Percentiles rank a stretch among this genome's conserved stretches.
Conservation (phyloP, 768 basidiomycete species). For the Porpolomopsis calyptriformis region DNA sequence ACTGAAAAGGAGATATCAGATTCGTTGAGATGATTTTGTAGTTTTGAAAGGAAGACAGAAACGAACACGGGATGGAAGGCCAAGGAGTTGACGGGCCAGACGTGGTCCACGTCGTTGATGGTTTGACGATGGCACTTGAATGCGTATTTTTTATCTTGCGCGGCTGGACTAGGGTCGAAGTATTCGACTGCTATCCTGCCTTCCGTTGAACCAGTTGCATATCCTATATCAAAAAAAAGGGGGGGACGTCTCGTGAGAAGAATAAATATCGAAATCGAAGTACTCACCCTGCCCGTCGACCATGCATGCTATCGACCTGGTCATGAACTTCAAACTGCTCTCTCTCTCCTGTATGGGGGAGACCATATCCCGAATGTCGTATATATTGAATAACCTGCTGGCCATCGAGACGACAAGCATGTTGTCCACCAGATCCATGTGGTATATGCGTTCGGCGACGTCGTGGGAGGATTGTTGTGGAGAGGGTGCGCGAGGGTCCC, state of each 20-base stretch:
- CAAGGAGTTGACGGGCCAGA: conserved; percentile 92
- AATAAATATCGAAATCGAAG: conserved; percentile 1
- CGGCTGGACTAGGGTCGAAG: conserved; percentile 69
- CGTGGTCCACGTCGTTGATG: conserved; percentile 84
- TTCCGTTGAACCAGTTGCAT: conserved; percentile 88
- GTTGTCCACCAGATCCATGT: conserved; percentile 67
- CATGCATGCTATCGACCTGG: conserved; percentile 86
- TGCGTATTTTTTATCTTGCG: conserved; percentile 83
- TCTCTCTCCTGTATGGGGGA: conserved; percentile 72
- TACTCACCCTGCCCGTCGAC: conserved; percentile 73
- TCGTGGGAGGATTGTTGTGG: conserved; percentile 49
- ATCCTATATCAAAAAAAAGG: conserved; percentile 47
- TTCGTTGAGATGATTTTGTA: neutral
- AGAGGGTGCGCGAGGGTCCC: conserved; percentile 63
- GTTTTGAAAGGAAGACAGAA: neutral
- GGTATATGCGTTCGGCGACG: conserved; percentile 79
- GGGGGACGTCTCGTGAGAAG: neutral
- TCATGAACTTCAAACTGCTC: conserved; percentile 93
- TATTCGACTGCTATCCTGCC: conserved; percentile 97
- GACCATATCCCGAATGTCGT: conserved; percentile 72
- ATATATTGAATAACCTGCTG: conserved; percentile 81
- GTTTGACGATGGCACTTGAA: conserved; percentile 95
- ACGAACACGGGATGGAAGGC: conserved; percentile 84
- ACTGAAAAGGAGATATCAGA: conserved; percentile 24
- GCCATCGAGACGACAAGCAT: conserved; percentile 91